phyloP scores from a whole-genome alignment of 164 flowering plant genomes.

The Tetracentron sinense region DNA sequence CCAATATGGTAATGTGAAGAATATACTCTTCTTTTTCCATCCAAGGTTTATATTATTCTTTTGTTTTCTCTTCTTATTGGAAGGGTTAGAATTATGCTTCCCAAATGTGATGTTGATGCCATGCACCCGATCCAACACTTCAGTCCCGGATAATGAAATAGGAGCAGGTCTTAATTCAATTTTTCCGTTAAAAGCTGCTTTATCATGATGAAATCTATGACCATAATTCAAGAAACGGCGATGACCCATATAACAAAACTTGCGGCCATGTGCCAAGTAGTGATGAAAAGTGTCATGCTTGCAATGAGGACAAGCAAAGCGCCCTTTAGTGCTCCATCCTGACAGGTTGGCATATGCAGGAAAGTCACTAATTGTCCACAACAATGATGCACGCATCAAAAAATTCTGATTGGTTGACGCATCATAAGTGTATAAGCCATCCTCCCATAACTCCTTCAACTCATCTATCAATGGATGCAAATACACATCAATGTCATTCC shows the following conservation, averaged over 20 bases:
- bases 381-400: conserved; percentile 9
- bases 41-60: neutral
- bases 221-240: neutral
- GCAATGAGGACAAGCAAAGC: conserved; percentile 18
- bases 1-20: conserved; percentile 26
- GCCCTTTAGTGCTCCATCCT: conserved; percentile 17
- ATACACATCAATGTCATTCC: conserved; percentile 23
- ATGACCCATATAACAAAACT: conserved; percentile 12
- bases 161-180: neutral
- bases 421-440: conserved; percentile 14
- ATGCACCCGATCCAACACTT: neutral
- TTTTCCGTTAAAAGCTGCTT: conserved; percentile 6
- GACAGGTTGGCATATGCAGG: conserved; percentile 22
- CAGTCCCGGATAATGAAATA: neutral
- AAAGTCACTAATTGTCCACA: conserved; percentile 34
- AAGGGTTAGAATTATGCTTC: neutral
- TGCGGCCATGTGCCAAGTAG: conserved; percentile 1
- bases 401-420: neutral
- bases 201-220: neutral
- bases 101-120: neutral
- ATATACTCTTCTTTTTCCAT: conserved; percentile 19
- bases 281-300: neutral
- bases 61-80: neutral
- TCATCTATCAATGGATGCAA: conserved; percentile 20
- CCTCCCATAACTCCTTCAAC: conserved; percentile 7